Conservation (phyloP, 768 basidiomycete genomes). For the Lactifluus echinatus region DNA sequence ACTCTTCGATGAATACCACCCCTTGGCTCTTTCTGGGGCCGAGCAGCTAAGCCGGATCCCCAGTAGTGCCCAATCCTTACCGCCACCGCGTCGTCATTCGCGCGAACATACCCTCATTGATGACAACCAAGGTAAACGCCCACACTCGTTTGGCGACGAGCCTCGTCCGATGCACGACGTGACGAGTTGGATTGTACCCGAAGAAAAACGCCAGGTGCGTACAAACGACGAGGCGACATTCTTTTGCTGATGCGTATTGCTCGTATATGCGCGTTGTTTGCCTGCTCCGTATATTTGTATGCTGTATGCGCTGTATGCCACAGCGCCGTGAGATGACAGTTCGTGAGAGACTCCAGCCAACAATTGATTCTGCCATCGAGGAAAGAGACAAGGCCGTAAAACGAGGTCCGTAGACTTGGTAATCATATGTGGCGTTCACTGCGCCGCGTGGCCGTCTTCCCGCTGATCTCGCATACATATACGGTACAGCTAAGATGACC, state of each 20-base stretch:
- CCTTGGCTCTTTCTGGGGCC: not conserved
- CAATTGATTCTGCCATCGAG: not conserved
- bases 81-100: not conserved
- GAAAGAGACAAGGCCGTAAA: constrained; percentile 1
- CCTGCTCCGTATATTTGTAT: not conserved
- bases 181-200: not conserved
- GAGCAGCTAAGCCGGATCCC: not conserved
- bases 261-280: not conserved
- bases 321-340: not conserved
- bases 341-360: constrained; percentile 7
- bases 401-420: not conserved
- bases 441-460: no score
- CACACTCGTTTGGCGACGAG: no score
- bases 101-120: not conserved
- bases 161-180: not conserved
- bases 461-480: not conserved
- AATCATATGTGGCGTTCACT: not conserved
- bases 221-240: not conserved
- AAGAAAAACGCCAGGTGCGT: not conserved
- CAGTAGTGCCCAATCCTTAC: not conserved
- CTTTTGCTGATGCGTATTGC: not conserved
- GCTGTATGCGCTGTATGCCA: no score
- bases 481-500: constrained; percentile 18
- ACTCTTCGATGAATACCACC: not conserved
- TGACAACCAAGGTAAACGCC: not conserved